Evolutionary conservation across 495 filamentous ascomycete genomes (phyloP).

Genomic region (Talaromyces ruber): DNA sequence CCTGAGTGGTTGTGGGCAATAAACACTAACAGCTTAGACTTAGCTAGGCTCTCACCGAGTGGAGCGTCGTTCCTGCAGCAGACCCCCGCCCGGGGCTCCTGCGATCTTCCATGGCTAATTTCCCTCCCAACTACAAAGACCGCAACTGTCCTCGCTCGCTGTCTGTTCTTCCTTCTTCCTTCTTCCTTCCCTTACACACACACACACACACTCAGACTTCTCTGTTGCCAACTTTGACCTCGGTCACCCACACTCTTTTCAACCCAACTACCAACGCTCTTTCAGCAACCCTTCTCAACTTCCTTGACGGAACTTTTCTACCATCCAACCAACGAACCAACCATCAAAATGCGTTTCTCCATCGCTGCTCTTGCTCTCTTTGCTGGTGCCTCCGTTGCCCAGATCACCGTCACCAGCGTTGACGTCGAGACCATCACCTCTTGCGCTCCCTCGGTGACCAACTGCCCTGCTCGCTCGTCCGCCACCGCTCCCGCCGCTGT

Average conservation of each 20-base stretch:
- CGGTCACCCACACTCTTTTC: conserved; percentile 48
- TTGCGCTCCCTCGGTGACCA: conserved; percentile 50
- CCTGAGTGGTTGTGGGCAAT: neutral
- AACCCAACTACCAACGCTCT: conserved; percentile 39
- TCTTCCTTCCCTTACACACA: conserved; percentile 21
- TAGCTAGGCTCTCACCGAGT: neutral
- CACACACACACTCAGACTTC: conserved; percentile 22
- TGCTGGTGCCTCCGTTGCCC: conserved; percentile 36
- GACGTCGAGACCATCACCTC: conserved; percentile 48
- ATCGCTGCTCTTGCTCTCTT: conserved; percentile 40
- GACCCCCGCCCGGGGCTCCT: neutral
- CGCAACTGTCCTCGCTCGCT: conserved; percentile 8
- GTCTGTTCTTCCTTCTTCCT: conserved; percentile 12
- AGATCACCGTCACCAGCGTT: conserved; percentile 45
- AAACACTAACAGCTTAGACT: neutral
- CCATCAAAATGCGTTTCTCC: conserved; percentile 50
- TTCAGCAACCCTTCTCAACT: conserved; percentile 16
- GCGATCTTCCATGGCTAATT: conserved; percentile 23
- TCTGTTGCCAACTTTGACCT: conserved; percentile 34
- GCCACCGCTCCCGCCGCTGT: conserved; percentile 9
- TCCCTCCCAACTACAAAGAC: conserved; percentile 35
- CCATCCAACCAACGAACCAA: conserved; percentile 14
- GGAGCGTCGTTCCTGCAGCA: neutral
- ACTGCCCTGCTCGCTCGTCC: conserved; percentile 39
- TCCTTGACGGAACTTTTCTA: conserved; percentile 26